Evolutionary conservation across 805 yeast genomes (phyloP).

Genomic region (Schwanniomyces polymorphus): DNA sequence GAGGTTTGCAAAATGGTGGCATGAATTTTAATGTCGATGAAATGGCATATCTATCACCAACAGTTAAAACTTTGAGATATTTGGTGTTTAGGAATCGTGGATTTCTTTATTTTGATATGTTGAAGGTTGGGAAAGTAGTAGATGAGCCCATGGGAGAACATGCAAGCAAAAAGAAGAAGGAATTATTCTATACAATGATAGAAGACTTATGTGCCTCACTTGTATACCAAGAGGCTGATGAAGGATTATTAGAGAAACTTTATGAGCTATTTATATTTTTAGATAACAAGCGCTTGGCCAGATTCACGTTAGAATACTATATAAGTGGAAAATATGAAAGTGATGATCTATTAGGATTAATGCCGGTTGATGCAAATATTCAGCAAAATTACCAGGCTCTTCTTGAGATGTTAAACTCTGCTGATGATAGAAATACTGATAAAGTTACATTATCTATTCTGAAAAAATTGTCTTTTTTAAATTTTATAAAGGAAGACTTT

Average conservation of each 20-base stretch:
- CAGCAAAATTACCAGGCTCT: slow-evolving; percentile 14
- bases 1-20: slow-evolving; percentile 41
- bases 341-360: slow-evolving; percentile 36
- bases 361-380: slow-evolving; percentile 18
- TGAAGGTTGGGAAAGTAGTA: slow-evolving; percentile 12
- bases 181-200: slow-evolving; percentile 45
- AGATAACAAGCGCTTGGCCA: slow-evolving; percentile 47
- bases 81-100: slow-evolving; percentile 83
- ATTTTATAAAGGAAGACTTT: slow-evolving; percentile 30
- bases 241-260: slow-evolving; percentile 49
- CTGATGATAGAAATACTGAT: slow-evolving; percentile 5
- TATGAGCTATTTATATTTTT: slow-evolving; percentile 52
- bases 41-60: slow-evolving; percentile 55
- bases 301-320: slow-evolving; percentile 61
- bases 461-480: slow-evolving; percentile 25
- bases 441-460: slow-evolving; percentile 4
- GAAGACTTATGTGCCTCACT: slow-evolving; percentile 68
- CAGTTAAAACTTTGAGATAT: slow-evolving; percentile 71
- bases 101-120: slow-evolving; percentile 54
- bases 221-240: slow-evolving; percentile 68
- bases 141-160: slow-evolving; percentile 8
- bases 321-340: slow-evolving; percentile 43
- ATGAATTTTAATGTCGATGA: slow-evolving; percentile 36
- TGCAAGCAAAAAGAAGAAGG: slow-evolving; percentile 18
- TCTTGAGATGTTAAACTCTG: slow-evolving; percentile 21